Conservation (phyloP, 2,329 filamentous ascomycete genomes). For the Diplodia mutila region DNA sequence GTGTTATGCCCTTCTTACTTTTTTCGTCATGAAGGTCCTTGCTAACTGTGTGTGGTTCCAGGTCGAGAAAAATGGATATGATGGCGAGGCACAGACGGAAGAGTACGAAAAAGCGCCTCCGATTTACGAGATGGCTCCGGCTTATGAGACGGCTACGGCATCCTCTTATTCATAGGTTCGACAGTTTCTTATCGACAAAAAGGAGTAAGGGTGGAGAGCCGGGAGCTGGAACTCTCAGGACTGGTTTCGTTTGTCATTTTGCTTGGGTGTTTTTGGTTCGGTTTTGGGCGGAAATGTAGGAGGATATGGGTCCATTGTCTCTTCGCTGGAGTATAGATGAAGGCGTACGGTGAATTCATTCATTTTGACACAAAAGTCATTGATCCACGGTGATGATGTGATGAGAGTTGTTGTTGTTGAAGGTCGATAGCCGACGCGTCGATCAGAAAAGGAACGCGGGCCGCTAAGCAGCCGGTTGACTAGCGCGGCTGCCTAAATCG, state of each 20-base stretch:
- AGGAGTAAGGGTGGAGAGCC: no score
- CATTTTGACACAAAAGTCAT: neutral
- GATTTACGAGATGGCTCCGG: slow-evolving; percentile 7
- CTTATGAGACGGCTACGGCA: neutral
- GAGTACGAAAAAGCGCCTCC: neutral
- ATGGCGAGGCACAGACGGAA: neutral
- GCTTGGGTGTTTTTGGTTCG: neutral
- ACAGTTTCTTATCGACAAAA: neutral
- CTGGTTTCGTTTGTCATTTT: neutral
- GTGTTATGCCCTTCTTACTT: neutral
- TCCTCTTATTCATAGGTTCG: neutral
- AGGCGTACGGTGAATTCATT: neutral
- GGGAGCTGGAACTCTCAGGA: neutral
- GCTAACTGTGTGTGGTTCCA: neutral
- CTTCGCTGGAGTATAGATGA: neutral
- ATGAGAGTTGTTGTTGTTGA: neutral
- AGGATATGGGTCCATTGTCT: neutral
- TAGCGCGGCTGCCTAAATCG: neutral
- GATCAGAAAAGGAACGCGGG: neutral
- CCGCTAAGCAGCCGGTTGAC: neutral
- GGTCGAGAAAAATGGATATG: neutral
- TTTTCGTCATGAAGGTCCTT: neutral
- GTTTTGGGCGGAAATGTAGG: neutral
- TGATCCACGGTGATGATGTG: neutral
- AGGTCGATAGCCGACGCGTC: neutral